Evolutionary conservation across 2,329 filamentous ascomycete genomes (phyloP), one percentile per base, ranked within the genome.

Genomic region (Diaporthe velutina): DNA sequence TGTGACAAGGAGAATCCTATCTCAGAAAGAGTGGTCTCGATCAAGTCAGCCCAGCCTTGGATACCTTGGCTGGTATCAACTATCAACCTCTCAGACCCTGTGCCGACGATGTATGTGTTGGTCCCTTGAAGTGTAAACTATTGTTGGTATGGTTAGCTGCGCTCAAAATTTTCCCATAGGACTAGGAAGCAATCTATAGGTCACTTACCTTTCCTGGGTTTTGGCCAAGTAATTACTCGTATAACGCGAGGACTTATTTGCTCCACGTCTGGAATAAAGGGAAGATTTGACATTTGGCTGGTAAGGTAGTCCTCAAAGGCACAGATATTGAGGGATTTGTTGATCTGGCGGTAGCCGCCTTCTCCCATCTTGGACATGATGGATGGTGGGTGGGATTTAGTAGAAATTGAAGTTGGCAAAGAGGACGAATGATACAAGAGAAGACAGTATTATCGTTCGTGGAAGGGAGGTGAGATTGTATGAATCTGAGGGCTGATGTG

Each of bases 31-130:
- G 80, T 83, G 2, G 75, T 75, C 0, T 76, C 57, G 19, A 89
- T 78, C 8, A 84, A 61, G 0, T 81, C 79, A 0, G 80, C 80
- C 93, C 93, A 95, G 42, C 86, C 83, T 2, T 89, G 88, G 71
- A 86, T 88, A 54, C 93, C 94, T 81, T 94, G 90, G 48, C 91
- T 93, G 0, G 93, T 95, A 81, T 96, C 94, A 78, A 96, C 90
- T 17, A 96, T 86, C 68, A 95, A 83, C 1, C 94, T 88, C 15
- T 84, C 81, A 2, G 83, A 78, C 4, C 93, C 93, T 7, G 87
- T 89, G 40, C 94, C 94, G 73, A 96, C 81, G 50, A 96, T 88
- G 81, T 95, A 96, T 25, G 94, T 95, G 81, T 96, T 95, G 76
- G 94, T 95, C 73, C 93, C 89, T 86, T 88, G 84, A n/a, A 86